Evolutionary conservation across 108 stramenopile species (phyloP), one percentile per base, ranked within the genome.

Genomic region (Thalassiosira profunda): DNA sequence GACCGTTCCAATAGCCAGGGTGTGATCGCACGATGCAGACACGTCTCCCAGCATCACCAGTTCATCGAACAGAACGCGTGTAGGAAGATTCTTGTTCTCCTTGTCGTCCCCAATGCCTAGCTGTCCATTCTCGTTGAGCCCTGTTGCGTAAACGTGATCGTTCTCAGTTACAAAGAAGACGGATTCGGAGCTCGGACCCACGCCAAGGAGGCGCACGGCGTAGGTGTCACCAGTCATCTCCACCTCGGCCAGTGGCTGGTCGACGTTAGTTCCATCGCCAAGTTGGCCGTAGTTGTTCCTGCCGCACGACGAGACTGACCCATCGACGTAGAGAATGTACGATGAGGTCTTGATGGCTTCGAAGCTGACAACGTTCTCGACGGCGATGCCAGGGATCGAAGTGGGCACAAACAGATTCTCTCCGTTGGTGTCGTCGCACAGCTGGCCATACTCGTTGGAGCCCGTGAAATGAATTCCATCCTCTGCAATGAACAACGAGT

Each of bases 291-390:
- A 49, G 24, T 84, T 67, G 14, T 81, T 65, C 38, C 63, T 77
- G 2, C 84, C 77, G 49, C 81, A 84, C n/a, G 44, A 57, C 21
- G 77, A 78, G 7, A 67, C 77, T 8, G 76, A 69, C 24, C 45
- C 72, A 59, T 62, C 70, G 40, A 69, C 80, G 23, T 70, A 67
- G 1, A 74, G 41, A 44, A 70, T 79, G 25, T 43, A 72, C 3
- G 61, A 56, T 11, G 71, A 72, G 21, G 29, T 57, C 6, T 45
- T 56, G 43, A 56, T 72, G 14, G 71, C 71, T 28, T 62, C 61
- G 8, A 63, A 54, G 17, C 35, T 40, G 29, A 42, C 28, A 20
- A 72, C 31, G 23, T 72, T 55, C 11, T 56, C 34, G n/a, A n/a
- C n/a, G 4, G 58, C 25, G 0, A 38, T 18, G 58, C 47, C 40